Conservation (phyloP, 495 filamentous ascomycete species). For the Xylaria palmicola region DNA sequence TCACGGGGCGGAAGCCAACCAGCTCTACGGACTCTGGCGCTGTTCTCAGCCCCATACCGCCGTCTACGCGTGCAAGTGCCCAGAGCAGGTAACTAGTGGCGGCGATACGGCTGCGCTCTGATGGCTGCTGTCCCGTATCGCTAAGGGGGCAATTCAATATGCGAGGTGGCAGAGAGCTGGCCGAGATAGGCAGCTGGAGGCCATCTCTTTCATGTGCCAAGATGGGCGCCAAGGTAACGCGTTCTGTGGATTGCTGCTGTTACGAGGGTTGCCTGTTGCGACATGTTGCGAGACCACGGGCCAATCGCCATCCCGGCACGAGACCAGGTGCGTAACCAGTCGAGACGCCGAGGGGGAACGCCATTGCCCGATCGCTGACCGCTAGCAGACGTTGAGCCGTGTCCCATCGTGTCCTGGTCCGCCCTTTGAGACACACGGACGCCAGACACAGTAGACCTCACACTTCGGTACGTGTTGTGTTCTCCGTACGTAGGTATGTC, state of each 20-base stretch:
- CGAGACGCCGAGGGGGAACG: background rate
- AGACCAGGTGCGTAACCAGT: slow-evolving; percentile 11
- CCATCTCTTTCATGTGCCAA: background rate
- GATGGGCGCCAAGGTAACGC: slow-evolving; percentile 10
- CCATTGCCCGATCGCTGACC: slow-evolving; percentile 6
- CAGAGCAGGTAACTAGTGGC: background rate
- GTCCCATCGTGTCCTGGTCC: background rate
- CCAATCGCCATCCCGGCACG: background rate
- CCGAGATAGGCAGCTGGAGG: slow-evolving; percentile 12
- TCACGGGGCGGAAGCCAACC: background rate
- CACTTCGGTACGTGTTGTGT: no score
- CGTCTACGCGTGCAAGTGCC: no score
- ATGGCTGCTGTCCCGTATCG: background rate
- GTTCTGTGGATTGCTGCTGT: slow-evolving; percentile 6
- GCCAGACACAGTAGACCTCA: no score
- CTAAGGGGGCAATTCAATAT: background rate
- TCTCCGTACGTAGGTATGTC: background rate
- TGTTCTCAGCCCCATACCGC: background rate
- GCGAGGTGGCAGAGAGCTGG: slow-evolving; percentile 15
- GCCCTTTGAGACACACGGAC: no score
- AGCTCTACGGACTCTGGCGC: background rate
- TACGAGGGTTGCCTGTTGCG: no score
- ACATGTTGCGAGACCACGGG: background rate
- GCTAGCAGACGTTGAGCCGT: slow-evolving; percentile 7
- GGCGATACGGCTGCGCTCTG: background rate